phyloP scores from a whole-genome alignment of 78 protist species.

The Emiliania huxleyi region DNA sequence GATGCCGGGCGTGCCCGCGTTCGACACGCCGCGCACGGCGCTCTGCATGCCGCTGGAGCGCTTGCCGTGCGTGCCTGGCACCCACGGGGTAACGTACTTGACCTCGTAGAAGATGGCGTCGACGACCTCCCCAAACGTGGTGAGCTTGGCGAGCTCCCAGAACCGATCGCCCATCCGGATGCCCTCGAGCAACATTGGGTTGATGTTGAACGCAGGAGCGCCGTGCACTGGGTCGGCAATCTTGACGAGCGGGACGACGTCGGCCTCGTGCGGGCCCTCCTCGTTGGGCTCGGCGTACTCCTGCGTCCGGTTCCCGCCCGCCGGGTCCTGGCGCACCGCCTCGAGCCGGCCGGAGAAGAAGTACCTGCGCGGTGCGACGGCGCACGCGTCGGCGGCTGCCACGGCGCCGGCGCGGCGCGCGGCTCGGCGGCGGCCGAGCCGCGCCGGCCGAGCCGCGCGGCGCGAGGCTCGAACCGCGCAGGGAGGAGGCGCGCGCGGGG shows the following conservation, averaged over 20 bases:
- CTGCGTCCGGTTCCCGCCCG: background rate
- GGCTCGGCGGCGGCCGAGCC: no score
- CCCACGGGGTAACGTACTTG: slow-evolving; percentile 40
- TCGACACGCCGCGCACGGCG: background rate
- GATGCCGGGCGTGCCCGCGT: slow-evolving; percentile 60
- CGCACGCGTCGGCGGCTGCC: no score
- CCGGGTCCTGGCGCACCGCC: background rate
- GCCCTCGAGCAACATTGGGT: slow-evolving; percentile 54
- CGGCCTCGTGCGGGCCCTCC: background rate
- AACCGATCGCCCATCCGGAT: slow-evolving; percentile 65
- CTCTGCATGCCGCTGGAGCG: background rate
- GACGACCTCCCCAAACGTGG: slow-evolving; percentile 60
- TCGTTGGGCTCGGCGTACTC: background rate
- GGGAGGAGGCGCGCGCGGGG: no score
- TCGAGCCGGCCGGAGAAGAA: background rate
- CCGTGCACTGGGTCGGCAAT: background rate
- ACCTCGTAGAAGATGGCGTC: slow-evolving; percentile 64
- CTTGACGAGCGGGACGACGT: background rate
- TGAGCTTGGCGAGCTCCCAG: slow-evolving; percentile 12
- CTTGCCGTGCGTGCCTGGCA: background rate
- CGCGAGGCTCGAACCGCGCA: no score
- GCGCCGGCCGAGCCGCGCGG: no score
- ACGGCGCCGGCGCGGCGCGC: no score
- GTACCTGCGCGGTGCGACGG: no score
- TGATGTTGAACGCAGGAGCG: slow-evolving; percentile 50